Evolutionary conservation across 305 asterid species (phyloP).

Genomic region (Fraxinus dipetala): DNA sequence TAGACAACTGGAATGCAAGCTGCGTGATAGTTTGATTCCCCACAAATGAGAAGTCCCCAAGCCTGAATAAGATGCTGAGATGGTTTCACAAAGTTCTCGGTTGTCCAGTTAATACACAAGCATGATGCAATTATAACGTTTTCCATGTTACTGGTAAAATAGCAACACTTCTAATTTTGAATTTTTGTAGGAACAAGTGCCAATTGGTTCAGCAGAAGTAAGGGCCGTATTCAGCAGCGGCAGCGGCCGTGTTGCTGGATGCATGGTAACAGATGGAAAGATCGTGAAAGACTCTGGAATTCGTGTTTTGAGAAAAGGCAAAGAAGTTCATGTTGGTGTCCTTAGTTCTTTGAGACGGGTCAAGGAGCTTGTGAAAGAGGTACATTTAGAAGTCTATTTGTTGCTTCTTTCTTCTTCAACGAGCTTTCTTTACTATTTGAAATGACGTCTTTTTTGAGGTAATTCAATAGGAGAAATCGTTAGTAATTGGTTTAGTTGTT

Average conservation of each 20-base stretch:
- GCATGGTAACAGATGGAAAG: constrained; percentile 95
- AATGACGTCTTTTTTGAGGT: background rate
- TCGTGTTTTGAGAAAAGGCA: constrained; percentile 75
- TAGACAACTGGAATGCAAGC: background rate
- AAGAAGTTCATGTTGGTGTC: constrained; percentile 69
- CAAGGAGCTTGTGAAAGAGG: constrained; percentile 96
- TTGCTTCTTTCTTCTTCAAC: constrained; percentile 9
- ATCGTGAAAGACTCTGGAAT: constrained; percentile 79
- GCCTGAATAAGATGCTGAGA: background rate
- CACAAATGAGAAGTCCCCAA: background rate
- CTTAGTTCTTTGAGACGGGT: constrained; percentile 81
- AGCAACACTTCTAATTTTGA: constrained; percentile 2
- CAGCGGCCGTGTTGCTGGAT: constrained; percentile 97
- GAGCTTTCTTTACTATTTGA: constrained; percentile 2
- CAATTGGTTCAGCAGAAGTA: constrained; percentile 85
- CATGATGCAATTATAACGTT: background rate
- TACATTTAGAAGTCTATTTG: constrained; percentile 24
- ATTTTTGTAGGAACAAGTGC: constrained; percentile 72
- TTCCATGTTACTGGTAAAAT: constrained; percentile 1
- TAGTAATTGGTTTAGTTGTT: background rate
- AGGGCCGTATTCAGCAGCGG: constrained; percentile 97
- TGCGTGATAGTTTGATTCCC: background rate
- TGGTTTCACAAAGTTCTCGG: background rate
- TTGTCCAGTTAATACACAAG: constrained; percentile 1
- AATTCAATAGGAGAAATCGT: background rate